Evolutionary conservation across 2,329 filamentous ascomycete genomes (phyloP), one percentile per base, ranked within the genome.

Genomic region (Mariannaea sp.): DNA sequence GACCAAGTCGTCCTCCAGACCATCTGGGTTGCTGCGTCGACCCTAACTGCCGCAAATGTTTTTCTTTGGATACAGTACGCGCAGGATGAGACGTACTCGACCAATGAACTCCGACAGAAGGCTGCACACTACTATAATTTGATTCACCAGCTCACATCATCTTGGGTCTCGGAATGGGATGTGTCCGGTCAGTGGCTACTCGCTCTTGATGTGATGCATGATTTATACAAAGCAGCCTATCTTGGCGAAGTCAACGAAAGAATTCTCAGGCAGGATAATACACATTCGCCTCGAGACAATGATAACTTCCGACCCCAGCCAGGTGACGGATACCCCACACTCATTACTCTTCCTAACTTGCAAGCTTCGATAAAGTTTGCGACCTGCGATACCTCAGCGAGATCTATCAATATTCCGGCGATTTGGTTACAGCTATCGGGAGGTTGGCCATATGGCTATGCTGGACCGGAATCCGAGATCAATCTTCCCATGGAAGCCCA

Each of bases 191-290:
- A 63, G 32, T 66, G 64, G 64, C 39, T 53, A 7, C 27, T 36
- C 10, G 61, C 57, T 1, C 45, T 65, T 2, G 39, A 45, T n/a
- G 55, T 57, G 13, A 66, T 66, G 61, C 57, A 62, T 7, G 55
- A 50, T 33, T 39, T 62, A 2, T 66, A 66, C 50, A 55, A 58
- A 32, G 64, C 50, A 5, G 50, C 44, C 2, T 53, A 49, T 10
- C 10, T 49, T 2, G 50, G 44, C n/a, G 50, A 48, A 22, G 24
- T 53, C 14, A 29, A 53, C 24, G 50, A 49, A 14, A 36, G 20
- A 20, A 53, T 53, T 22, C 30, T 53, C n/a, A 53, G 45, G 13
- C 43, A 35, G 6, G 38, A 30, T 5, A 32, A 27, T 3, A 8
- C 45, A 12, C 10, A 42, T 26, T 42, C 43, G 3, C 36, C 48